A percentile compares a stretch with the other conserved stretches of the same genome.
Conservation (phyloP, 2,329 filamentous ascomycete species). For the Xylogone sp. region DNA sequence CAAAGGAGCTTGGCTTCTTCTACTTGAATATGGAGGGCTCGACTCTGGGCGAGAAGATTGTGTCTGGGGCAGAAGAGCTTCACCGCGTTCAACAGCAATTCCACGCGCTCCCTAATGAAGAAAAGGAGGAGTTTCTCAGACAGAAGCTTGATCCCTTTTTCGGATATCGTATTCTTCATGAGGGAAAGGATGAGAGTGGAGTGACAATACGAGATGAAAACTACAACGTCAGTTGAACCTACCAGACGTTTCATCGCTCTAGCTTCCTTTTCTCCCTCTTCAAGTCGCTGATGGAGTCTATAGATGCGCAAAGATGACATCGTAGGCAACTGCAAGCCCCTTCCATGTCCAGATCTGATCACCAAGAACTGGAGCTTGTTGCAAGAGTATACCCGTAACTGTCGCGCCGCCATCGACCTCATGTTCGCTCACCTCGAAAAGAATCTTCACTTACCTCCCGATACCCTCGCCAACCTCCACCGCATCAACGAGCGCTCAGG, state of each 20-base stretch:
- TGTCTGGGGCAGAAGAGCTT: slow-evolving; percentile 8
- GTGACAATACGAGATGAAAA: slow-evolving; percentile 13
- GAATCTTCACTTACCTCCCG: slow-evolving; percentile 18
- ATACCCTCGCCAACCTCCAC: slow-evolving; percentile 43
- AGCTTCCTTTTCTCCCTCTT: not conserved
- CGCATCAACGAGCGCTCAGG: slow-evolving; percentile 36
- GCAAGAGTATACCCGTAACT: not conserved
- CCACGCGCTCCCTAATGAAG: slow-evolving; percentile 36
- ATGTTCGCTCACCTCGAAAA: slow-evolving; percentile 20
- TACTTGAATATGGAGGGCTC: slow-evolving; percentile 20
- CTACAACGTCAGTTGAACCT: slow-evolving; percentile 17
- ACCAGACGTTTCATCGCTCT: not conserved
- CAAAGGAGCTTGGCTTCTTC: slow-evolving; percentile 23
- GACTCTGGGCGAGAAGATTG: slow-evolving; percentile 13
- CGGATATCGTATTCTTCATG: not conserved
- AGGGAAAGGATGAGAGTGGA: not conserved
- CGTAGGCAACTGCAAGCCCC: slow-evolving; percentile 7
- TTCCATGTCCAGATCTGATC: slow-evolving; percentile 4
- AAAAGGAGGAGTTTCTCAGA: slow-evolving; percentile 50
- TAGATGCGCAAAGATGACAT: slow-evolving; percentile 25
- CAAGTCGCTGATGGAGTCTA: not conserved
- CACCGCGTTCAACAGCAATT: slow-evolving; percentile 7
- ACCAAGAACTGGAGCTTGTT: slow-evolving; percentile 6
- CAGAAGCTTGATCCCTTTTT: slow-evolving; percentile 5
- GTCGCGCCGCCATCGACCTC: slow-evolving; percentile 4